Evolutionary conservation across 2,329 filamentous ascomycete genomes (phyloP), one percentile per base, ranked within the genome.

Genomic region (Aspergillus calidoustus): DNA sequence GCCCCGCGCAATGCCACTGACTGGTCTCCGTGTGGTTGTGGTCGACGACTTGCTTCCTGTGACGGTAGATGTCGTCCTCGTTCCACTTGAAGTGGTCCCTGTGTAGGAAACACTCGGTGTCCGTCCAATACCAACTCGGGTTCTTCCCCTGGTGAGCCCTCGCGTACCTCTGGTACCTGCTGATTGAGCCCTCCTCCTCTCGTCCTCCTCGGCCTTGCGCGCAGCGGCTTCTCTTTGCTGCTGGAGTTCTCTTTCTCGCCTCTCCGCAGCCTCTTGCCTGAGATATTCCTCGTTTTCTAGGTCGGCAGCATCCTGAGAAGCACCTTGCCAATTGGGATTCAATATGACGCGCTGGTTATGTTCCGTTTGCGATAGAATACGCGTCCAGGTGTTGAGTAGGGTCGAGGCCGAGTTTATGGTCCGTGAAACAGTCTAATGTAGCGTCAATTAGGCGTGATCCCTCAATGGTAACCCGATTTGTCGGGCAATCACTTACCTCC

Each of bases 281-380:
- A 89, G 81, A 13, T 88, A 75, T 3, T 88, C 88, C 74, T 98
- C 94, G 57, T 88, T 89, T 77, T 98, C 94, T 59, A 93, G 86
- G 63, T 96, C 92, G n/a, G 87, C 84, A 44, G 97, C 79, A 78
- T 99, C 95, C 72, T 93, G 88, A 4, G 87, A 91, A 30, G 93
- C 91, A 60, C 95, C 95, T 73, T 94, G 90, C 93, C 94, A 99
- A 61, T 87, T 83, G 2, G 92, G 91, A 72, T 97, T 91, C 50
- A 98, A 84, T 49, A 99, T 89, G 54, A 99, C 82, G 25, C 95
- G 89, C 76, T 98, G 93, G 74, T 96, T 98, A 79, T 99, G 95
- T 78, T 99, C 95, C 4, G 95, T 97, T 77, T 99, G 95, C 7
- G 92, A 95, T 13, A 99, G 86, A 67, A 99, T 97, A 56, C 93